Base-by-base conservation (phyloP, 169 alveolate species). In the Eimeria zaria region DNA sequence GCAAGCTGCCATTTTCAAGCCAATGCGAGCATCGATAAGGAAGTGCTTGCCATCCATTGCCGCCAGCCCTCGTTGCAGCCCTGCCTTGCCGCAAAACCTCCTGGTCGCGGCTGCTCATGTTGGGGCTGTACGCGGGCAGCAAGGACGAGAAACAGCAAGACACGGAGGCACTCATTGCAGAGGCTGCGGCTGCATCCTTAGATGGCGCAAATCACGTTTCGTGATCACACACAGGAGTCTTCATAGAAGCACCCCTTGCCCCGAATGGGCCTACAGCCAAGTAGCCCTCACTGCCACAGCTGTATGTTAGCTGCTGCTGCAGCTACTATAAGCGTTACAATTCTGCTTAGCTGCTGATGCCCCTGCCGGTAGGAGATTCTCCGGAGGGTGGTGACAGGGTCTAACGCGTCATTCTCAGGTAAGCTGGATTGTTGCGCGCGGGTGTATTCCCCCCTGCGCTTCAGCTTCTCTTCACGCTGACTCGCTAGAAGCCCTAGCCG, bases 341-440 rank as follows among this genome's bases (percentile, higher is more conserved):
- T 9, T 20, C 64, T 85, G 93, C 80, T 48, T 60, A 48, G 80
- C 93, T 85, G 81, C 64, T 62, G 53, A 24, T 51, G 73, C 48
- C 73, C 89, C 91, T 33, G 16, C 83, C 83, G 83, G 83, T 39
- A 73, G 12, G 51, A 41, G 30, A 5, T 39, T 73, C 53, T 39
- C 53, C 83, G 83, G 83, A 39, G 83, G 83, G 83, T 73, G 83
- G 55, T 73, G 53, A 73, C 89, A 80, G 89, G 89, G 48, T 80
- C 89, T 80, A 80, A 80, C 89, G 91, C 55, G 91, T 12, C 91
- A 53, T 53, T 55, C 33, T n/a, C 91, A 84, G 74, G 74, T 58
- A 39, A 84, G 91, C 91, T 22, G 76, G 74, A n/a, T 41, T n/a
- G 74, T 84, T 53, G 91, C 67, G 91, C 91, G 69, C 6, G 55